Base-by-base conservation (phyloP, 2,329 filamentous ascomycete species). In the Stemphylium beticola region DNA sequence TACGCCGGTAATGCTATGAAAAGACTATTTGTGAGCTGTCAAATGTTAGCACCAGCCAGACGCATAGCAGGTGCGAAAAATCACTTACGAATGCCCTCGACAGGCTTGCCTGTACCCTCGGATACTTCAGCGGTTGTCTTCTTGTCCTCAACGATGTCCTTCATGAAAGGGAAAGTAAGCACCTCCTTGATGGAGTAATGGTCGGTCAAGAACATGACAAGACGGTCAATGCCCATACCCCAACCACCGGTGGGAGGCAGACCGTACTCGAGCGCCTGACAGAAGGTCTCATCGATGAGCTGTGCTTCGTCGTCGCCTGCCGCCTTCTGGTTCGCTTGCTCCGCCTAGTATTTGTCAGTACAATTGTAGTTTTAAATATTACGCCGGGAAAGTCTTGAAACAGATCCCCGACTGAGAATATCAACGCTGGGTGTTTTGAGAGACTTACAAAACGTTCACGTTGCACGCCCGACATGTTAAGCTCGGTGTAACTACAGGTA, bases 251-350 rank as follows among this genome's bases (percentile, higher is more conserved):
- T 99, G 0, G 95, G 95, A 5, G 95, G 69, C 8, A 99, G 80
- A 65, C 91, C 91, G 71, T 92, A 95, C 76, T 98, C 95, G 54
- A 98, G 85, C 49, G 90, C 87, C 58, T 89, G 89, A 71, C 92
- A 91, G 83, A 98, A 98, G 68, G 91, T 96, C 85, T 98, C 93
- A 68, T 99, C 96, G 50, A 98, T 87, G 66, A 95, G 81, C 80
- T 98, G 95, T 1, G 93, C 96, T 80, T 99, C 96, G 67, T 98
- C 92, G 65, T 99, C 96, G 73, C 96, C 95, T 79, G 96, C 91
- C 6, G 87, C 92, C 85, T 98, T 67, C 82, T 98, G 93, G 68
- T 87, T 85, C 4, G 93, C 93, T 80, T 99, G 95, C 85, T 98
- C 93, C 76, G 96, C 62, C 59, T 64, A 24, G 33, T 10, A 17